Conservation (phyloP, 257 asterid species). For the Nicotiana attenuata region DNA sequence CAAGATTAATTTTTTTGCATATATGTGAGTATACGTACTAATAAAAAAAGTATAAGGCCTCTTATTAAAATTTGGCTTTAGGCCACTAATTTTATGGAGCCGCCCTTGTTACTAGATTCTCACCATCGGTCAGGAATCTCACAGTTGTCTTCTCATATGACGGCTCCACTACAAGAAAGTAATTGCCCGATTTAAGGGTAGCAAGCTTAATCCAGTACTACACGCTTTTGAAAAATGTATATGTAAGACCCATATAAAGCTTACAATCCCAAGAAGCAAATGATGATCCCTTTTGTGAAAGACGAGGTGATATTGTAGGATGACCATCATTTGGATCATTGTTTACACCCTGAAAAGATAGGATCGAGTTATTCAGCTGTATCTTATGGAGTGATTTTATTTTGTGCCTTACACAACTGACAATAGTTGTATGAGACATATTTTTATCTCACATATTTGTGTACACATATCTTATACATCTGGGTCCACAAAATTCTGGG, state of each 20-base stretch:
- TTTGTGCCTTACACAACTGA: too few relatives aligned
- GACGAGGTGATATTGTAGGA: conserved; percentile 22
- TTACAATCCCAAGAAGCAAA: conserved; percentile 53
- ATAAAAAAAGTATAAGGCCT: too few relatives aligned
- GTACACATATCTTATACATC: too few relatives aligned
- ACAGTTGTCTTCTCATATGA: conserved; percentile 48
- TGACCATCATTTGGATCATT: conserved; percentile 44
- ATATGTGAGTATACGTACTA: too few relatives aligned
- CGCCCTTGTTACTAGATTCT: too few relatives aligned
- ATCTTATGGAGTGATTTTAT: too few relatives aligned
- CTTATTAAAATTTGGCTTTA: too few relatives aligned
- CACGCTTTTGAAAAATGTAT: conserved; percentile 9
- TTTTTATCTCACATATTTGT: too few relatives aligned
- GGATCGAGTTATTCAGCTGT: conserved; percentile 1
- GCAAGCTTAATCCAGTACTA: conserved; percentile 1
- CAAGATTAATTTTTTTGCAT: too few relatives aligned
- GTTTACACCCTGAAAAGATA: conserved; percentile 26
- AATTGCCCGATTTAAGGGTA: not conserved
- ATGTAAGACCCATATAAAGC: conserved; percentile 19
- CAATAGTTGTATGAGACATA: too few relatives aligned
- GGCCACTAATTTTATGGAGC: too few relatives aligned
- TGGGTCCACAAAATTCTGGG: too few relatives aligned
- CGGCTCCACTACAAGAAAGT: conserved; percentile 45
- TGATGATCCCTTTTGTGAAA: conserved; percentile 32
- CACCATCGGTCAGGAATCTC: conserved; percentile 59